Evolutionary conservation across 2,329 filamentous ascomycete genomes (phyloP).

Genomic region (Penicillium crustosum): DNA sequence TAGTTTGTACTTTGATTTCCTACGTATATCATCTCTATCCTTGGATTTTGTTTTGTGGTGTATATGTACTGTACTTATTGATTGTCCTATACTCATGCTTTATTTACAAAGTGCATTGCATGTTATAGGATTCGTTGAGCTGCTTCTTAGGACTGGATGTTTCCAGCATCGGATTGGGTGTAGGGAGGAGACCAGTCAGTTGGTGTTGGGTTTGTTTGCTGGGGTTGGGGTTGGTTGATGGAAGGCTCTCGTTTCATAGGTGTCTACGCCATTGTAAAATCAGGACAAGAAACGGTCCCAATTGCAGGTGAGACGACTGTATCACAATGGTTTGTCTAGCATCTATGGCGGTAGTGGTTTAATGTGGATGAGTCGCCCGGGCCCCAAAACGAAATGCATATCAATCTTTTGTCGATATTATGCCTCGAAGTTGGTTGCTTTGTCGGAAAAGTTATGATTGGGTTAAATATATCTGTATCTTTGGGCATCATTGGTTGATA

Average conservation of each 20-base stretch:
- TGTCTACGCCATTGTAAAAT: not conserved
- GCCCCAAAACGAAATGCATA: no score
- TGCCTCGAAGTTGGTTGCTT: no score
- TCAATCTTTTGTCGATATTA: no score
- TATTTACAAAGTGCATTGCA: not conserved
- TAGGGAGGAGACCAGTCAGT: no score
- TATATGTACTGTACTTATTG: not conserved
- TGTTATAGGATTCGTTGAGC: not conserved
- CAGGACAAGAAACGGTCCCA: not conserved
- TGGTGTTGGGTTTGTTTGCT: no score
- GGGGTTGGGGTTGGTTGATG: not conserved
- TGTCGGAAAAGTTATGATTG: no score
- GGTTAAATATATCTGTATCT: no score
- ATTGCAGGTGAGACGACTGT: not conserved
- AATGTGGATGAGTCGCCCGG: no score
- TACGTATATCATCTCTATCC: not conserved
- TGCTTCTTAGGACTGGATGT: not conserved
- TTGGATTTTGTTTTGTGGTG: not conserved
- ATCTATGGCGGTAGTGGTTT: conserved; percentile 42
- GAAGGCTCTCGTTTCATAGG: not conserved
- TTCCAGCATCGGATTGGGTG: no score
- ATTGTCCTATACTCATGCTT: not conserved
- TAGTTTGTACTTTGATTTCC: not conserved
- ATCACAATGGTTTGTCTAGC: conserved; percentile 24
- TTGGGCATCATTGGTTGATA: conserved; percentile 19